Conservation (phyloP, 75 land plant species). For the Pinus tabuliformis region DNA sequence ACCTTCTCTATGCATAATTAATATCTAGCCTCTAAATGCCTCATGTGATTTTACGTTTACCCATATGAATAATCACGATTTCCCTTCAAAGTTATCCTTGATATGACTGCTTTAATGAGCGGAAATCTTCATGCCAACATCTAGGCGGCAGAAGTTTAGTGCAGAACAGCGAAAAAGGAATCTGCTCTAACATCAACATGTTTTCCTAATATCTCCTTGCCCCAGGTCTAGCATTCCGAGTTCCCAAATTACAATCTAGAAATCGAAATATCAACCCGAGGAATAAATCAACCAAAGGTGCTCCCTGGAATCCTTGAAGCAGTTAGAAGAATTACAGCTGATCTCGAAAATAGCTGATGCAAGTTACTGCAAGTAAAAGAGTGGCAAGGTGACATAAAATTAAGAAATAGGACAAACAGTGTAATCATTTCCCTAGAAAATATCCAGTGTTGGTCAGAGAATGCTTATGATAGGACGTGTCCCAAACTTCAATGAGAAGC, state of each 20-base stretch:
- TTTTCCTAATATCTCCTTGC: background rate
- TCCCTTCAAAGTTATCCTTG: background rate
- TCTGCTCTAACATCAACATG: background rate
- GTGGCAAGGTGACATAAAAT: too few relatives aligned
- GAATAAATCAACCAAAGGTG: background rate
- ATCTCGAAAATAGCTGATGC: too few relatives aligned
- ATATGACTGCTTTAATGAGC: background rate
- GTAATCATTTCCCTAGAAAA: background rate
- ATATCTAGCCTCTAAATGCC: too few relatives aligned
- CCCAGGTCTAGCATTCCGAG: background rate
- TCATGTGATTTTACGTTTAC: too few relatives aligned
- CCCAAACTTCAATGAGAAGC: background rate
- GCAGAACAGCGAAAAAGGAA: background rate
- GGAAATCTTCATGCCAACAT: background rate
- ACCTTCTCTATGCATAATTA: too few relatives aligned
- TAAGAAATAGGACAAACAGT: too few relatives aligned
- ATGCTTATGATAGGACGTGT: background rate
- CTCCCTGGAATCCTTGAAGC: background rate
- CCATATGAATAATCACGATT: background rate
- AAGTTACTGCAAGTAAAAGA: too few relatives aligned
- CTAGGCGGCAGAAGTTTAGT: background rate
- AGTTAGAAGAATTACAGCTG: background rate
- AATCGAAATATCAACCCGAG: background rate
- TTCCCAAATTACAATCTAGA: background rate
- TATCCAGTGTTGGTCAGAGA: background rate